Conservation (phyloP, 306 rosid species). For the Glycine soja region DNA sequence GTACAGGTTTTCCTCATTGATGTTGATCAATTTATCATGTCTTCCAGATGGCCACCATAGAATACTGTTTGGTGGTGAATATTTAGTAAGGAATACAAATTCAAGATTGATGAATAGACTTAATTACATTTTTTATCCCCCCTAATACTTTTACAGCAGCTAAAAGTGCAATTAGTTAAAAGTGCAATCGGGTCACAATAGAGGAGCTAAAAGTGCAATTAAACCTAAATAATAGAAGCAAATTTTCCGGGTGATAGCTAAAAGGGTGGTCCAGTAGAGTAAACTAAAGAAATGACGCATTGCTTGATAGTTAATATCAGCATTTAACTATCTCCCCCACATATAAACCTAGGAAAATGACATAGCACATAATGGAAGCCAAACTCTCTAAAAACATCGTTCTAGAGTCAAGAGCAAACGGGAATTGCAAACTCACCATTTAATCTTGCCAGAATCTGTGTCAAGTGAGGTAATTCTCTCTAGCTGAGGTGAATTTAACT, state of each 20-base stretch:
- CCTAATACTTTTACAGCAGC: neutral
- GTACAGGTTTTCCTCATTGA: conserved; percentile 78
- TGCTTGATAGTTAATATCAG: neutral
- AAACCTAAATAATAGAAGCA: neutral
- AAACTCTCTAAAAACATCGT: neutral
- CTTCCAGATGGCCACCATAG: conserved; percentile 98
- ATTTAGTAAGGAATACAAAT: conserved; percentile 40
- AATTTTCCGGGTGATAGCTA: neutral
- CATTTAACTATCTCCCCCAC: conserved; percentile 13
- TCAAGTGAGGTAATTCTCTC: conserved; percentile 82
- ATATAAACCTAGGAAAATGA: conserved; percentile 6
- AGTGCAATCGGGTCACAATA: too few species aligned
- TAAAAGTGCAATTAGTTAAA: neutral
- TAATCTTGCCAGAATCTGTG: conserved; percentile 73
- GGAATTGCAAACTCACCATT: conserved; percentile 72
- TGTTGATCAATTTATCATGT: conserved; percentile 90
- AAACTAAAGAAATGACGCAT: conserved; percentile 13
- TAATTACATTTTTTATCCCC: neutral
- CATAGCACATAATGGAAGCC: conserved; percentile 10
- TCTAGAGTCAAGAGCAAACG: conserved; percentile 3
- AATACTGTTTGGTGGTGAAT: conserved; percentile 63
- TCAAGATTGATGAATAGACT: neutral
- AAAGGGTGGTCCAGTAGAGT: conserved; percentile 27
- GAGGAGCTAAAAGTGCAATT: neutral
- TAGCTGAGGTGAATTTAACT: conserved; percentile 90